Conservation (phyloP, 2,329 filamentous ascomycete species). For the Pseudonectria buxi region DNA sequence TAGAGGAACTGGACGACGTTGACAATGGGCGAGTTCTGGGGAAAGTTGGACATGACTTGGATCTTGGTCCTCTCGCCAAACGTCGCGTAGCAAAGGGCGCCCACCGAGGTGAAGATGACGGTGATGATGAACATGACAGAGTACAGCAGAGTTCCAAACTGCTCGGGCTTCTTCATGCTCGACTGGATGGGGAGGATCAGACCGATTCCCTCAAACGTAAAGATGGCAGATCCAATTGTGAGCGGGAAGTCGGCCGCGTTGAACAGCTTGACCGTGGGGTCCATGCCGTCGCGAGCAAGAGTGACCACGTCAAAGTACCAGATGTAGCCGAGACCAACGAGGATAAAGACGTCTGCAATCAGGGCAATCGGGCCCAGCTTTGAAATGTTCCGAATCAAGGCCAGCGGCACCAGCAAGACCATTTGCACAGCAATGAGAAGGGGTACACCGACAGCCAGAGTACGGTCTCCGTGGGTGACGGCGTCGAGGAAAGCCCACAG, state of each 20-base stretch:
- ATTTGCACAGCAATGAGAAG: slow-evolving; percentile 61
- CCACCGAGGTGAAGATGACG: slow-evolving; percentile 64
- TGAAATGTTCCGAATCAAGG: slow-evolving; percentile 67
- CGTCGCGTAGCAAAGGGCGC: slow-evolving; percentile 66
- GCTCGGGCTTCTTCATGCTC: slow-evolving; percentile 63
- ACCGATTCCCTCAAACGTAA: slow-evolving; percentile 73
- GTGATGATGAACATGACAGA: slow-evolving; percentile 69
- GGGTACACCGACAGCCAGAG: slow-evolving; percentile 44
- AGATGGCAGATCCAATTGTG: slow-evolving; percentile 67
- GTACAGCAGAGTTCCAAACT: slow-evolving; percentile 59
- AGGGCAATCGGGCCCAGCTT: slow-evolving; percentile 64
- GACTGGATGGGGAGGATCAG: slow-evolving; percentile 71
- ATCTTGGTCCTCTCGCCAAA: slow-evolving; percentile 64
- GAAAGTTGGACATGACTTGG: slow-evolving; percentile 71
- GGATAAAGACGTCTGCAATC: slow-evolving; percentile 65
- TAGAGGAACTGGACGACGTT: slow-evolving; percentile 72
- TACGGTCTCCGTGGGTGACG: slow-evolving; percentile 42
- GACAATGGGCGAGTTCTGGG: slow-evolving; percentile 63
- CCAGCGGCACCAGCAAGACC: slow-evolving; percentile 56
- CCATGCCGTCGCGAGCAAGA: slow-evolving; percentile 49
- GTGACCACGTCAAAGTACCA: slow-evolving; percentile 62
- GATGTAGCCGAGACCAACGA: slow-evolving; percentile 65
- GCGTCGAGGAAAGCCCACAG: slow-evolving; percentile 60
- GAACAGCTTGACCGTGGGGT: slow-evolving; percentile 58
- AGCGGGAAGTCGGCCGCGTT: slow-evolving; percentile 63